Evolutionary conservation across 768 basidiomycete species (phyloP), one percentile per base, ranked within the genome.

Genomic region (Coprinellus aureogranulatus): DNA sequence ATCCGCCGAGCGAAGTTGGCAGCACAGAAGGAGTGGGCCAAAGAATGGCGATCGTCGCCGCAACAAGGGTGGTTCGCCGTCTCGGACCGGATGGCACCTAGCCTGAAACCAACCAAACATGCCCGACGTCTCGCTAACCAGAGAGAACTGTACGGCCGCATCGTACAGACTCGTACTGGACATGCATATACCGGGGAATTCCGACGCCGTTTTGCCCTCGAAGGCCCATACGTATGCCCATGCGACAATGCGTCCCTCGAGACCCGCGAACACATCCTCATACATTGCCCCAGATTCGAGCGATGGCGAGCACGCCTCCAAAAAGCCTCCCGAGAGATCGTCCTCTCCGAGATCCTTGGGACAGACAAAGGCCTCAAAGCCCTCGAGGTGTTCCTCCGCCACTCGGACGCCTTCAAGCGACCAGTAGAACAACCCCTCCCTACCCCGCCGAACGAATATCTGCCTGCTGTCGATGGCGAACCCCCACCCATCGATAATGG

Each of bases 181-280:
- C 71, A 72, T 45, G 60, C 42, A 14, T 66, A 63, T 55, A 64
- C 60, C 4, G 69, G 72, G 30, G 65, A 68, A 59, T 73, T 70
- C 56, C 65, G 66, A 46, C 50, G 26, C 2, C 12, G 49, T 23
- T 67, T 68, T 48, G 46, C 22, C 22, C 59, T 65, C 50, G 51
- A 53, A 57, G 50, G 58, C 48, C 51, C 55, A 6, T 40, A 30
- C 22, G 48, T 41, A 42, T 72, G 70, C 64, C 65, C 59, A 22
- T 71, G 70, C 52, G 65, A 63, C 12, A 22, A 54, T 20, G 57
- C 63, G 58, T 14, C 31, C 6, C 18, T 61, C 2, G 59, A 70
- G 54, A 68, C 70, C 2, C 59, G 64, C 1, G 61, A 67, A 31
- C 68, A 68, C 57, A 58, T 65, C 5, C 62, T 69, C 23, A 52